Evolutionary conservation across 192 early-diverging fungal species (phyloP).

Genomic region (Neocallimastix lanati): DNA sequence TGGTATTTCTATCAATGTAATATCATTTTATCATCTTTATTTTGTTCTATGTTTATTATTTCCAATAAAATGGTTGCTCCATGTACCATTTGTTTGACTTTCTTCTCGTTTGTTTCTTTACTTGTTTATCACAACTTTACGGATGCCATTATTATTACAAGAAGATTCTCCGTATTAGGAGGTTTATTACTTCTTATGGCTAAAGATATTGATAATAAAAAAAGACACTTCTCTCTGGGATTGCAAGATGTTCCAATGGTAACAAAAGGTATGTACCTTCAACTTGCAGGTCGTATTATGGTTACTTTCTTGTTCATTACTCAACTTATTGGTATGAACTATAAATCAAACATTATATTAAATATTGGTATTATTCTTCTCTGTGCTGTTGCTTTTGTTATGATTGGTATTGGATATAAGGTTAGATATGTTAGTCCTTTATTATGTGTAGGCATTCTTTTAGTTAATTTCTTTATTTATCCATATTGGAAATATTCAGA

Average conservation of each 20-base stretch:
- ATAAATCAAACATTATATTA: neutral
- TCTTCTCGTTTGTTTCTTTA: neutral
- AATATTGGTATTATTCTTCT: neutral
- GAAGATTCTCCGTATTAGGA: neutral
- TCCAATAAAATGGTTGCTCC: neutral
- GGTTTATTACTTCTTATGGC: neutral
- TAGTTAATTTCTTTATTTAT: neutral
- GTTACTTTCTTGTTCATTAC: neutral
- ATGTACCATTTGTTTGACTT: neutral
- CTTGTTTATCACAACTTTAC: neutral
- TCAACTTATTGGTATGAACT: neutral
- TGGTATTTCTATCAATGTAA: neutral
- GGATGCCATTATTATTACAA: neutral
- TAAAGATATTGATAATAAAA: neutral
- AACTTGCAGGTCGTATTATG: neutral
- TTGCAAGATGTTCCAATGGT: neutral
- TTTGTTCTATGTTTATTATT: neutral
- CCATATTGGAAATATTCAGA: neutral
- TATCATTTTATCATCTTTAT: neutral
- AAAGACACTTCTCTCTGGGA: neutral
- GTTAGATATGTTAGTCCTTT: neutral
- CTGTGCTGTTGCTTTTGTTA: neutral
- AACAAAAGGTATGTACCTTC: neutral
- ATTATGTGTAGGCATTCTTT: neutral
- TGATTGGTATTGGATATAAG: neutral